Evolutionary conservation across 106 monocot genomes (phyloP), one percentile per base, ranked within the genome.

Genomic region (Dioscorea dumetorum): DNA sequence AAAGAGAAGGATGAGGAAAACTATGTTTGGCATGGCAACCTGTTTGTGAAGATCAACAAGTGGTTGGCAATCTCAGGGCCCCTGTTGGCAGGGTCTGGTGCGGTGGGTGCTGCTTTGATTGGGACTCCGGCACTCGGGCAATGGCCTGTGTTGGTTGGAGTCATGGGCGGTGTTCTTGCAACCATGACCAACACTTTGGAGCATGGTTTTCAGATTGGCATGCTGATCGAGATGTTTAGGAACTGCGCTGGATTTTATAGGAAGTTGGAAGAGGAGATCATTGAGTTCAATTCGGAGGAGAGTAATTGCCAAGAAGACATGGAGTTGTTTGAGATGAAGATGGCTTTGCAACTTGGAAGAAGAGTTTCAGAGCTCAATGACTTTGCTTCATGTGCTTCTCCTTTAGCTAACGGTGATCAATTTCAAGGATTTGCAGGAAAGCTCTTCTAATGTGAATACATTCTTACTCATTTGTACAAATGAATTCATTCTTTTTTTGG

Each of bases 161-260:
- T 82, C 0, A 59, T 82, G 2, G 85, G 83, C 14, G 94, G 94
- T n/a, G 82, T 78, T 18, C 67, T 91, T 0, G 91, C 91, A 1
- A 66, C 86, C 0, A 72, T 71, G 22, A 77, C 80, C 74, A 86
- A 94, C 77, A 77, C 84, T 1, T 12, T 94, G 69, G 79, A 87
- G 74, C 94, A 94, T 62, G 94, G 86, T 1, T 90, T 79, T 22
- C 94, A 94, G 63, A 60, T 87, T 20, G 94, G 94, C 15, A 89
- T 94, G 94, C 73, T 94, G 75, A 80, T 94, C 33, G 94, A 94
- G 73, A 31, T 90, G 75, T 71, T 68, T 63, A 52, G 90, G 8
- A 94, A 94, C 80, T 80, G 80, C 48, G 79, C 81, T 3, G 90
- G 94, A 5, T 80, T 66, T 58, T 94, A 90, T 68, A 60, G 73